Percentiles rank a stretch among this genome's conserved stretches.
These are phyloP conservation scores for Mycena pura DNA, from an alignment of 768 basidiomycete species.

Conservation along the genomic window DNA sequence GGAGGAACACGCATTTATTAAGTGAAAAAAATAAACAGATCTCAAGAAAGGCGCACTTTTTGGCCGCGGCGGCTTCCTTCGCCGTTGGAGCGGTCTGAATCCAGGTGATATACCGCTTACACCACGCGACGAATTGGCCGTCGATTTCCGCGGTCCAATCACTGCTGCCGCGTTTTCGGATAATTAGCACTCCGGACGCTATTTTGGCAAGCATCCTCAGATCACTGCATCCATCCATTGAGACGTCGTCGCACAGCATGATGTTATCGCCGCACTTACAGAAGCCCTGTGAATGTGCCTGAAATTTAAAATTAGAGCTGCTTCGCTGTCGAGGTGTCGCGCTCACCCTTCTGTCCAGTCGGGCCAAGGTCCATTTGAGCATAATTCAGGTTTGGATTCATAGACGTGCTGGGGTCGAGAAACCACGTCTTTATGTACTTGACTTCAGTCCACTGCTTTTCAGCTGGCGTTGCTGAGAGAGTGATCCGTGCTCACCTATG, in stretches of 20 bases:
- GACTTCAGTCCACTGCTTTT: constrained; percentile 33
- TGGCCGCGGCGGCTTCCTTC: constrained; percentile 49
- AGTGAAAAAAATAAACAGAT: background rate
- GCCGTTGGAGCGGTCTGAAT: constrained; percentile 55
- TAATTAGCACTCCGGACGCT: constrained; percentile 56
- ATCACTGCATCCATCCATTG: constrained; percentile 45
- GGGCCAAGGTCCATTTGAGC: constrained; percentile 57
- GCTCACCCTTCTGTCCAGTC: constrained; percentile 46
- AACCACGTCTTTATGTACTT: constrained; percentile 65
- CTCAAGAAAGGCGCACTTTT: constrained; percentile 54
- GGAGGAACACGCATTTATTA: background rate
- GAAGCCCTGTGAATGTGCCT: constrained; percentile 51
- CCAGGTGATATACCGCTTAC: constrained; percentile 62
- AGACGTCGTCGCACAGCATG: background rate
- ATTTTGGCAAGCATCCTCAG: constrained; percentile 65
- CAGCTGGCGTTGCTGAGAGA: background rate
- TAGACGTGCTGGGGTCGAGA: constrained; percentile 56
- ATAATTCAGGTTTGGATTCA: constrained; percentile 72
- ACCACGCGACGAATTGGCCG: constrained; percentile 56
- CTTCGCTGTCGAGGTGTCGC: background rate
- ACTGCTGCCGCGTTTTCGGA: constrained; percentile 53
- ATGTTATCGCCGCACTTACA: constrained; percentile 43
- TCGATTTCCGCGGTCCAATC: constrained; percentile 65
- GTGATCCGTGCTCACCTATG: constrained; percentile 38
- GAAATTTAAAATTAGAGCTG: background rate